Percentiles rank a stretch among this genome's conserved stretches.
Conservation (phyloP, 2,329 filamentous ascomycete genomes). For the Talaromyces atroroseus region DNA sequence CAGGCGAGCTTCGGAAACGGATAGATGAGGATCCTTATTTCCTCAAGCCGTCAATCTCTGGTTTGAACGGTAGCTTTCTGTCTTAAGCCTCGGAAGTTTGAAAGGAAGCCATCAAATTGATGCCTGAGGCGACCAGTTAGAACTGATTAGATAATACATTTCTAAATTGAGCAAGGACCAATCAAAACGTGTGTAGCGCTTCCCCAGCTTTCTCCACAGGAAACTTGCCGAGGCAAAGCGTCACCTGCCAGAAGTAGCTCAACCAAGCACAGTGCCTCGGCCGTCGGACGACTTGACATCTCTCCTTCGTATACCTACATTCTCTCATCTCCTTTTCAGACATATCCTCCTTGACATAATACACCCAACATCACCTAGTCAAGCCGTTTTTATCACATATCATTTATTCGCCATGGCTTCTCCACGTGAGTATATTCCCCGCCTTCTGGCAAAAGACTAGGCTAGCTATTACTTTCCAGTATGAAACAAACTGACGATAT, state of each 20-base stretch:
- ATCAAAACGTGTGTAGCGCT: not conserved
- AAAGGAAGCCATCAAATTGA: not conserved
- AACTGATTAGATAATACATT: not conserved
- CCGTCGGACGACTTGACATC: not conserved
- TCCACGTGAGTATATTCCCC: constrained; percentile 58
- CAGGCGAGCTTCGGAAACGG: not conserved
- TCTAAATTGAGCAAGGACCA: not conserved
- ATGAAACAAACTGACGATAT: constrained; percentile 20
- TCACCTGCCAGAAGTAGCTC: not conserved
- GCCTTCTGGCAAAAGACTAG: constrained; percentile 14
- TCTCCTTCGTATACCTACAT: not conserved
- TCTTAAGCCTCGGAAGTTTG: not conserved
- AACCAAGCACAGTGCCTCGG: constrained; percentile 3
- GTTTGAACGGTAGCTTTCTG: not conserved
- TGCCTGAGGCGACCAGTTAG: not conserved
- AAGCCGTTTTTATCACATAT: not conserved
- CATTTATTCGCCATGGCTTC: constrained; percentile 60
- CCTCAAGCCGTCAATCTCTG: not conserved
- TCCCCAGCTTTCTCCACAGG: not conserved
- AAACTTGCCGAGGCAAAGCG: not conserved
- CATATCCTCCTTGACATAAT: not conserved
- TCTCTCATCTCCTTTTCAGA: not conserved
- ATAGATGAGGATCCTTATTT: constrained; percentile 4
- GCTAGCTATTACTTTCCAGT: not conserved
- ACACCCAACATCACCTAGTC: not conserved